Base-by-base conservation (phyloP, 306 rosid genomes). In the Chamaecrista fasciculata region DNA sequence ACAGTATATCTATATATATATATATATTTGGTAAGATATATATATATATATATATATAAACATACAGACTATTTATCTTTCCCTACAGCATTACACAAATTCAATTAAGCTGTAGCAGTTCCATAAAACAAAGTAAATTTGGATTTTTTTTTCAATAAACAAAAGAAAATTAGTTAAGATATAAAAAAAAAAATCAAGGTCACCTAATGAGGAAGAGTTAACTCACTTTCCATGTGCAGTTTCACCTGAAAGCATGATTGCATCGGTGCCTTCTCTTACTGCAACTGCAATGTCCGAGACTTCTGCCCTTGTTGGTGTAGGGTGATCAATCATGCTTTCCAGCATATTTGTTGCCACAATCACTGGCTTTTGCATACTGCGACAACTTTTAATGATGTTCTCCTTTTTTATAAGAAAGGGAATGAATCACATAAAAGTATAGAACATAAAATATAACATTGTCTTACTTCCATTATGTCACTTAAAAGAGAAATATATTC, bases 261-360 rank as follows among this genome's bases (percentile, higher is more conserved):
- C 98, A 85, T 94, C 98, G 39, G 97, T 80, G 71, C 97, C 88
- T 88, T 88, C 91, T 74, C 95, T 85, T 44, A 90, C 98, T 49
- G 98, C 95, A 66, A 94, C 88, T 44, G 97, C 94, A 67, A 94
- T 94, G 81, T 94, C 98, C 5, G 97, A 86, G 15, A 94, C 97
- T 81, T 94, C 98, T 31, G 98, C 97, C 77, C 97, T 90, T 43
- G 98, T 94, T 34, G 98, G 97, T 8, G 89, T 94, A 58, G 98
- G 97, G 80, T 94, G 97, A 81, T 64, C 62, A 52, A 94, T 90
- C 98, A 94, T 94, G 86, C 98, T 94, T 78, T 94, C 96, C 74
- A 94, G 86, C 98, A 94, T 94, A 81, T 94, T 94, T 62, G 98
- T 94, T 36, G 98, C 98, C 43, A 94, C 97, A 68, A 94, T 94